Base-by-base conservation (phyloP, 2,329 filamentous ascomycete genomes). In the Sclerotinia borealis region DNA sequence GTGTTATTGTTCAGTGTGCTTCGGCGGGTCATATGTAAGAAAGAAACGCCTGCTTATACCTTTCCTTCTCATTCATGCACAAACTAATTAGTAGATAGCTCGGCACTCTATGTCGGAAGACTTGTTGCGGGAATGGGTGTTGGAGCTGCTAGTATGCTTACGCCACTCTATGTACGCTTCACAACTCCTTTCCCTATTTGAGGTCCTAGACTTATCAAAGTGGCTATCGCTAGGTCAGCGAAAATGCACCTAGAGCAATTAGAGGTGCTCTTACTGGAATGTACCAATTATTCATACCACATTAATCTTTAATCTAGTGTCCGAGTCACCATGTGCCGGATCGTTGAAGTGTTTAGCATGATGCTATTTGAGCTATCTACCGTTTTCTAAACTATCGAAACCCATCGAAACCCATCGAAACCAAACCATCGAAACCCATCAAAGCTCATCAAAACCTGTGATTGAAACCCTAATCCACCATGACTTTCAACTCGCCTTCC, bases 91-190 rank as follows among this genome's bases (percentile, higher is more conserved):
- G 49, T 43, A 11, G 1, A 29, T 51, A 71, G 69, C 41, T 77
- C 81, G 15, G 77, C 81, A 68, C 87, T 91, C 78, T 91, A 89
- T 69, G 78, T 88, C 65, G 88, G 87, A 54, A 80, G 88, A 72
- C 84, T 83, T 56, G 68, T 82, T 27, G 75, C 78, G 31, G 81
- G 81, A 11, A 68, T 83, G 7, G 81, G 80, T 4, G 79, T 82
- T 45, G 80, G 80, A n/a, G 78, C 79, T 56, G 80, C 80, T 0
- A 81, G 79, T 25, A 74, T 73, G 70, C 68, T 74, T 51, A 72
- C 69, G 13, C 70, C 71, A 25, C 67, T 71, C 25, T 72, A 76
- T 60, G 77, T 73, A 11, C 19, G 22, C 7, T 11, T 8, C 5
- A 22, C 15, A 1, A 17, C 19, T 25, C 8, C 8, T 27, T 36